Evolutionary conservation across 2,329 filamentous ascomycete species (phyloP).

Genomic region (Verticillium zaregamsianum): DNA sequence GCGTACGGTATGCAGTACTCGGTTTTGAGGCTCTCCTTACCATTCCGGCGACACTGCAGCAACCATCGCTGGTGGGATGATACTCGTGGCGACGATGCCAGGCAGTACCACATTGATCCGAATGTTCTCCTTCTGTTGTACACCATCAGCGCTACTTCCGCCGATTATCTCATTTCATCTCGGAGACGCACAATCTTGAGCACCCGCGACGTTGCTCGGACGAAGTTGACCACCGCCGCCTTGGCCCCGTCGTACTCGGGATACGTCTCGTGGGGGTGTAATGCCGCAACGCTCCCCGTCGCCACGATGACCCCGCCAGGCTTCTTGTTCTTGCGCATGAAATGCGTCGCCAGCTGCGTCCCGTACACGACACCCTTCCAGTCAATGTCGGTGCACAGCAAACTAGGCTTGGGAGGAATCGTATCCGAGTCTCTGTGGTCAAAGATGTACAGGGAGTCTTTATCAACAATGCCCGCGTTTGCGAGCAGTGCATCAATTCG

Average conservation of each 20-base stretch:
- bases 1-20: neutral
- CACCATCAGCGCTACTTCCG: neutral
- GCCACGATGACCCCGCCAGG: slow-evolving; percentile 39
- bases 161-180: neutral
- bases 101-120: slow-evolving; percentile 44
- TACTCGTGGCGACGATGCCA: slow-evolving; percentile 39
- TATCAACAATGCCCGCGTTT: slow-evolving; percentile 47
- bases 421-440: slow-evolving; percentile 11
- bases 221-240: slow-evolving; percentile 38
- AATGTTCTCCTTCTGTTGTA: slow-evolving; percentile 39
- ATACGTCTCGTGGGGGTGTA: slow-evolving; percentile 37
- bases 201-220: slow-evolving; percentile 31
- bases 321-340: slow-evolving; percentile 44
- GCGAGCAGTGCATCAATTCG: slow-evolving; percentile 43
- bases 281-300: slow-evolving; percentile 36
- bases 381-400: slow-evolving; percentile 42
- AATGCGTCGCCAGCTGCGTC: slow-evolving; percentile 44
- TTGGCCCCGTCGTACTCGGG: slow-evolving; percentile 49
- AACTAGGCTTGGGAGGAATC: slow-evolving; percentile 39
- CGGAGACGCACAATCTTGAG: slow-evolving; percentile 22
- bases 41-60: slow-evolving; percentile 31
- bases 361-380: slow-evolving; percentile 48
- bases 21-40: slow-evolving; percentile 3
- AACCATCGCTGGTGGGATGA: slow-evolving; percentile 39
- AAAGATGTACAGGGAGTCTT: slow-evolving; percentile 37